A percentile compares a stretch with the other conserved stretches of the same genome.
Evolutionary conservation across 73 alveolate genomes (phyloP).

Genomic region (Paramecium tetraurelia): DNA sequence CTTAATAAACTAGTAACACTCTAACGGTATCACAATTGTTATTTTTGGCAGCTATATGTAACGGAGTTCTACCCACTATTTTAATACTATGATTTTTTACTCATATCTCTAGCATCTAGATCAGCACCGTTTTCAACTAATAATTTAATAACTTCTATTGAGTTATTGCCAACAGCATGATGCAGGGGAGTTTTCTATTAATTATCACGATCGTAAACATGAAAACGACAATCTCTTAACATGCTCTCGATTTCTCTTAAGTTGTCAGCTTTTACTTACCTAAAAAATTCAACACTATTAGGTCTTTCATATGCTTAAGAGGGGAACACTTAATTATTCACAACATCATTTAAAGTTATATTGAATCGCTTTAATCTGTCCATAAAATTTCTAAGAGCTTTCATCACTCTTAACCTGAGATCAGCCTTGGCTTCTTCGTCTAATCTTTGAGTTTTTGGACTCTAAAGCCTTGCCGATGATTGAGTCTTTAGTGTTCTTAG

Average conservation of each 20-base stretch:
- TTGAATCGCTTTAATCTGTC: constrained; percentile 35
- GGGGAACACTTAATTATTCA: constrained; percentile 21
- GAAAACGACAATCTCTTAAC: constrained; percentile 10
- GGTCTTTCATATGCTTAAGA: constrained; percentile 41
- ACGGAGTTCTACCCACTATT: constrained; percentile 45
- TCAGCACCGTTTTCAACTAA: constrained; percentile 34
- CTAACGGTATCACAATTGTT: constrained; percentile 29
- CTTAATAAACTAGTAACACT: not conserved
- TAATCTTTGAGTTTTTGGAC: not conserved
- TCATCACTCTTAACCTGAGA: not conserved
- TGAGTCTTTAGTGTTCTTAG: not conserved
- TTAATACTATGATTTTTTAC: not conserved
- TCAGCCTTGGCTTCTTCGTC: constrained; percentile 41
- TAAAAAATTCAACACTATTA: constrained; percentile 10
- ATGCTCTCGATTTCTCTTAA: not conserved
- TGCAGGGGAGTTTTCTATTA: constrained; percentile 4
- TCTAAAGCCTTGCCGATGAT: not conserved
- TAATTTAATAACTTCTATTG: not conserved
- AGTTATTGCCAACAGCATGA: constrained; percentile 18
- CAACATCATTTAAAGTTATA: constrained; percentile 13
- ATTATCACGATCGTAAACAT: constrained; percentile 37
- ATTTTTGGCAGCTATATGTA: constrained; percentile 38
- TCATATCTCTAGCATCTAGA: constrained; percentile 37
- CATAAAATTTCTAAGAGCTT: constrained; percentile 12
- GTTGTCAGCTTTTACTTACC: constrained; percentile 10